Evolutionary conservation across 352 stramenopile species (phyloP).

Genomic region (Globisporangium carolinianum): DNA sequence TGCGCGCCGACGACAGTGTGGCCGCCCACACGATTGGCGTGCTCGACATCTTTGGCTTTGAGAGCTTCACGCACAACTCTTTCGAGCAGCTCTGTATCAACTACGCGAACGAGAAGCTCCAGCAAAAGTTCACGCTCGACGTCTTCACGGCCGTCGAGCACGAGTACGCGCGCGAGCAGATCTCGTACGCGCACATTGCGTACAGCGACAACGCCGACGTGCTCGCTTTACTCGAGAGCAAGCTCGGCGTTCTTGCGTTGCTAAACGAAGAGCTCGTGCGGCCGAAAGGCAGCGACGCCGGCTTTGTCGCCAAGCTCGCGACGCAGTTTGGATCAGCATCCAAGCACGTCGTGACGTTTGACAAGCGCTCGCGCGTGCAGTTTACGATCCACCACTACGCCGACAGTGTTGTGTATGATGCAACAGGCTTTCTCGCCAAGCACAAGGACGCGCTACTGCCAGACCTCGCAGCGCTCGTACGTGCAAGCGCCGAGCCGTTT

Average conservation of each 20-base stretch:
- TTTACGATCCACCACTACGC: slow-evolving; percentile 94
- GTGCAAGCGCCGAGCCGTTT: slow-evolving; percentile 37
- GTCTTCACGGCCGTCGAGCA: slow-evolving; percentile 79
- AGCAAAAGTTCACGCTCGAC: slow-evolving; percentile 91
- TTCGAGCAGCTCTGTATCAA: slow-evolving; percentile 95
- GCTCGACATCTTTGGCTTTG: slow-evolving; percentile 90
- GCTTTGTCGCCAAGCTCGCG: slow-evolving; percentile 56
- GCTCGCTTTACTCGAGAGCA: slow-evolving; percentile 66
- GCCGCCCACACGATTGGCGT: slow-evolving; percentile 58
- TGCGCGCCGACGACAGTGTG: slow-evolving; percentile 20
- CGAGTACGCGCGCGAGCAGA: slow-evolving; percentile 55
- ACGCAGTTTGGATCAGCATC: slow-evolving; percentile 32
- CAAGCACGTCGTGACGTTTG: slow-evolving; percentile 62
- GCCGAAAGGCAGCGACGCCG: slow-evolving; percentile 60
- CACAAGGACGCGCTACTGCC: slow-evolving; percentile 92
- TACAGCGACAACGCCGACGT: slow-evolving; percentile 80
- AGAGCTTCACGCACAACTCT: slow-evolving; percentile 84
- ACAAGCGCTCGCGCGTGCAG: slow-evolving; percentile 31
- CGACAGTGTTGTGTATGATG: slow-evolving; percentile 88
- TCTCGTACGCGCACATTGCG: slow-evolving; percentile 77
- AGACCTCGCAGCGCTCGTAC: slow-evolving; percentile 84
- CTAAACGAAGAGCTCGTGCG: slow-evolving; percentile 85
- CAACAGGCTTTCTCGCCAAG: slow-evolving; percentile 90
- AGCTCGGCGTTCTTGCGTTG: slow-evolving; percentile 69
- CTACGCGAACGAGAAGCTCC: slow-evolving; percentile 90